A percentile compares a stretch with the other conserved stretches of the same genome.
phyloP scores from a whole-genome alignment of 208 protist genomes.

The Leptomonas pyrrhocoris region DNA sequence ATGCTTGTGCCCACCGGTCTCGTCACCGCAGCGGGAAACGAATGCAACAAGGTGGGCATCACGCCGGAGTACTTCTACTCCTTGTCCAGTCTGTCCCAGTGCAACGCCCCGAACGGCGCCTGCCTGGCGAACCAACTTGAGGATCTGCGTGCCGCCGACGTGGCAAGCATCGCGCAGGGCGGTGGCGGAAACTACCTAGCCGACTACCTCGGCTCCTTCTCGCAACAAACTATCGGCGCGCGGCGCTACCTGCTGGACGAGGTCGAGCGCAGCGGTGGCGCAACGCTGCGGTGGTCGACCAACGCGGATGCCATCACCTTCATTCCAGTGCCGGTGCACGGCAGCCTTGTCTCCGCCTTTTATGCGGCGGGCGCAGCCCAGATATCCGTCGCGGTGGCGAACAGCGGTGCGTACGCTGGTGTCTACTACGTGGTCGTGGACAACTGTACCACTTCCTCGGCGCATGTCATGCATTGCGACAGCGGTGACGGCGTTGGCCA shows the following conservation, averaged over 20 bases:
- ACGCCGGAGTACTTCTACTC: slow-evolving; percentile 50
- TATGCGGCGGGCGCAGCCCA: slow-evolving; percentile 4
- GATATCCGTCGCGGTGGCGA: slow-evolving; percentile 13
- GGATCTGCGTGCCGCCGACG: slow-evolving; percentile 50
- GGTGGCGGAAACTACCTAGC: slow-evolving; percentile 47
- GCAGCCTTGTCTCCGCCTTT: slow-evolving; percentile 14
- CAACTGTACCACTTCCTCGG: slow-evolving; percentile 19
- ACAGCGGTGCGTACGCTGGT: slow-evolving; percentile 23
- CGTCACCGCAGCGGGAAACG: slow-evolving; percentile 51
- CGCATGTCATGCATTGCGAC: neutral
- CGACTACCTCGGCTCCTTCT: slow-evolving; percentile 41
- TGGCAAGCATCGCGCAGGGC: slow-evolving; percentile 30
- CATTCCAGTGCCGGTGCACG: slow-evolving; percentile 36
- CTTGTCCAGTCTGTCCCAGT: slow-evolving; percentile 30
- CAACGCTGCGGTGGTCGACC: slow-evolving; percentile 47
- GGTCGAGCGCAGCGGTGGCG: slow-evolving; percentile 24
- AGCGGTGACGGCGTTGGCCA: slow-evolving; percentile 13
- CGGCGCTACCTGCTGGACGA: slow-evolving; percentile 37
- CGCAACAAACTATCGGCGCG: neutral
- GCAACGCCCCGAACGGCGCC: slow-evolving; percentile 34
- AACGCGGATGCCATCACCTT: slow-evolving; percentile 48
- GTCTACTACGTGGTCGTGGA: slow-evolving; percentile 26
- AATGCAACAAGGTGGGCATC: slow-evolving; percentile 75
- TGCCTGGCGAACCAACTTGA: slow-evolving; percentile 71
- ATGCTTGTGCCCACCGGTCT: slow-evolving; percentile 53